Evolutionary conservation across 225 moss, liverwort and hornwort genomes (phyloP).

Genomic region (Physcomitrellopsis africana): DNA sequence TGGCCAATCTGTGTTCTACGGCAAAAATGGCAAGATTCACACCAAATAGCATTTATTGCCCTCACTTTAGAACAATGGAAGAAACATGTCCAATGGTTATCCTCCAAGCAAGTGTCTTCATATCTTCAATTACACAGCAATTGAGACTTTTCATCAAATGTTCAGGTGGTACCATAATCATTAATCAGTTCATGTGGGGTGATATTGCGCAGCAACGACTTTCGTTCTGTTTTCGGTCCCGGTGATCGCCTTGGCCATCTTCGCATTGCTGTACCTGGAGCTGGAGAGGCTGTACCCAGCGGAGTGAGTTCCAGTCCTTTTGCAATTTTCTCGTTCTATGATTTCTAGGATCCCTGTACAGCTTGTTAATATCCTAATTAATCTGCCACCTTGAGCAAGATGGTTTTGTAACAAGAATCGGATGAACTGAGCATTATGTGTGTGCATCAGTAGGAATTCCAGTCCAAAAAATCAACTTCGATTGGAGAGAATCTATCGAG

Average conservation of each 20-base stretch:
- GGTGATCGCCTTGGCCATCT: constrained; percentile 25
- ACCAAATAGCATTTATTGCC: background rate
- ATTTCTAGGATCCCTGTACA: no score
- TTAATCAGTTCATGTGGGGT: no score
- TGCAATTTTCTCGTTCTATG: background rate
- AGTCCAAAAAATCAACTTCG: background rate
- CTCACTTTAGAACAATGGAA: background rate
- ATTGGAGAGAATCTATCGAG: constrained; percentile 7
- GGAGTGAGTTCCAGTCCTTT: constrained; percentile 11
- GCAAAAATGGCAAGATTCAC: constrained; percentile 1
- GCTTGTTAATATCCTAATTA: background rate
- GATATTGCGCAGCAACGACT: constrained; percentile 17
- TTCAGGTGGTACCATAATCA: no score
- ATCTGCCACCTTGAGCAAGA: background rate
- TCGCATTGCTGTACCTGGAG: constrained; percentile 29
- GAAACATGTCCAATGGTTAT: background rate
- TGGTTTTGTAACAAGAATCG: no score
- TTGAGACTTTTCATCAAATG: no score
- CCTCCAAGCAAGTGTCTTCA: no score
- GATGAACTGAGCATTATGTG: background rate
- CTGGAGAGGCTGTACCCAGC: constrained; percentile 19
- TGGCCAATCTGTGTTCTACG: constrained; percentile 6
- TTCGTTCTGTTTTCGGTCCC: constrained; percentile 18
- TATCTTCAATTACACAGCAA: no score
- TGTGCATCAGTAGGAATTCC: background rate